These are phyloP conservation scores for Ophiosphaerella korrae DNA, from an alignment of 2,329 filamentous ascomycete genomes.

Conservation along the genomic window DNA sequence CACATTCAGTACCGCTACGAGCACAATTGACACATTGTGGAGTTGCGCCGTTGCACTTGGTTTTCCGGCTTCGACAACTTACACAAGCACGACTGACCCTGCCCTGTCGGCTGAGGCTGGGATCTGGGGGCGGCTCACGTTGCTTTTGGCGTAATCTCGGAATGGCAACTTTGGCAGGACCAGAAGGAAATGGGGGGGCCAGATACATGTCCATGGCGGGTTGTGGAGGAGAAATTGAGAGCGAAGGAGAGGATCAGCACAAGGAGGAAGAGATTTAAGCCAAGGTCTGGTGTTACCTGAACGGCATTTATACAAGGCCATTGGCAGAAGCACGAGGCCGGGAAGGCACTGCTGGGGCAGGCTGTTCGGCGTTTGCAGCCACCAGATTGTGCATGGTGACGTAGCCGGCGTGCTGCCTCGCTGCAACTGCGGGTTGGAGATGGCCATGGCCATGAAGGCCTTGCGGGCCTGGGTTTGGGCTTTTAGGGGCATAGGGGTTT, in stretches of 20 bases:
- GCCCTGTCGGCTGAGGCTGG: constrained; percentile 15
- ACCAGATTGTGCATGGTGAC: no score
- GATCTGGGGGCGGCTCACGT: constrained; percentile 17
- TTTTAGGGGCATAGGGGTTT: no score
- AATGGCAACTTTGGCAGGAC: constrained; percentile 29
- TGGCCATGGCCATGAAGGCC: no score
- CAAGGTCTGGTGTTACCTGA: no score
- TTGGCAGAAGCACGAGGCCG: no score
- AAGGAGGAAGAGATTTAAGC: no score
- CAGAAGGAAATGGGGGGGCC: not conserved
- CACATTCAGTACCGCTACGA: constrained; percentile 32
- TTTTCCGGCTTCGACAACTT: constrained; percentile 43
- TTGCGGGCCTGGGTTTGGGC: no score
- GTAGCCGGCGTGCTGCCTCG: no score
- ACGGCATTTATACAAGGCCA: no score
- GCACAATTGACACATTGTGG: constrained; percentile 43
- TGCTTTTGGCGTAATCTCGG: constrained; percentile 28
- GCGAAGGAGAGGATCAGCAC: not conserved
- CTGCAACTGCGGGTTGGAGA: no score
- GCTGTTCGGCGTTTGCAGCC: no score
- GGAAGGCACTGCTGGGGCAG: no score
- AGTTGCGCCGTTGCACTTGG: constrained; percentile 45
- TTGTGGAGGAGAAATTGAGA: not conserved
- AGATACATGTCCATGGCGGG: constrained; percentile 4
- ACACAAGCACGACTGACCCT: constrained; percentile 40